These are phyloP conservation scores for Geopyxis carbonaria DNA, from an alignment of 495 filamentous ascomycete species.

Conservation along the genomic window DNA sequence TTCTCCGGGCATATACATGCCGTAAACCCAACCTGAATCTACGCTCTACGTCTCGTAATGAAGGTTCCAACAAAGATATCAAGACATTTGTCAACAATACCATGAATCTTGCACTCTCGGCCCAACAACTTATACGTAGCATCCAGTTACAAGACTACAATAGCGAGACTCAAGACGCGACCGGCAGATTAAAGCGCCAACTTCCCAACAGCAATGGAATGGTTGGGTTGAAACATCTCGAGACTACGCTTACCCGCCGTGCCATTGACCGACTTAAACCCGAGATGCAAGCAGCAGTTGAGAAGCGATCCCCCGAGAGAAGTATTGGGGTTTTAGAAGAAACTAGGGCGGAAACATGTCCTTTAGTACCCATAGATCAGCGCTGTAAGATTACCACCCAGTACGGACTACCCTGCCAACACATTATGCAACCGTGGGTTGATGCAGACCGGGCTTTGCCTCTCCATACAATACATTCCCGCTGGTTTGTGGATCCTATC, in stretches of 20 bases:
- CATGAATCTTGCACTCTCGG: not conserved
- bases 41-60: not conserved
- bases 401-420: not conserved
- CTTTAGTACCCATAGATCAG: not conserved
- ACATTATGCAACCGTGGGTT: not conserved
- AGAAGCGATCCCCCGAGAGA: not conserved
- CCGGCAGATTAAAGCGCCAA: not conserved
- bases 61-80: not conserved
- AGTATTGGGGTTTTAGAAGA: too few relatives aligned
- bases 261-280: not conserved
- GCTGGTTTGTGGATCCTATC: not conserved
- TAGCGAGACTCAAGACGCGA: not conserved
- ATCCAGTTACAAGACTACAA: not conserved
- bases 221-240: not conserved
- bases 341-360: too few relatives aligned
- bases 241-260: not conserved
- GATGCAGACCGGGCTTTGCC: not conserved
- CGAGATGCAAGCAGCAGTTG: slow-evolving; percentile 1
- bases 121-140: not conserved
- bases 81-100: not conserved
- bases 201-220: not conserved
- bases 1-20: not conserved
- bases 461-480: not conserved
- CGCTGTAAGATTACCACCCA: not conserved
- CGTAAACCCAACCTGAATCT: not conserved